Evolutionary conservation across 106 monocot species (phyloP), one percentile per base, ranked within the genome.

Genomic region (Alisma plantagoaquatica): DNA sequence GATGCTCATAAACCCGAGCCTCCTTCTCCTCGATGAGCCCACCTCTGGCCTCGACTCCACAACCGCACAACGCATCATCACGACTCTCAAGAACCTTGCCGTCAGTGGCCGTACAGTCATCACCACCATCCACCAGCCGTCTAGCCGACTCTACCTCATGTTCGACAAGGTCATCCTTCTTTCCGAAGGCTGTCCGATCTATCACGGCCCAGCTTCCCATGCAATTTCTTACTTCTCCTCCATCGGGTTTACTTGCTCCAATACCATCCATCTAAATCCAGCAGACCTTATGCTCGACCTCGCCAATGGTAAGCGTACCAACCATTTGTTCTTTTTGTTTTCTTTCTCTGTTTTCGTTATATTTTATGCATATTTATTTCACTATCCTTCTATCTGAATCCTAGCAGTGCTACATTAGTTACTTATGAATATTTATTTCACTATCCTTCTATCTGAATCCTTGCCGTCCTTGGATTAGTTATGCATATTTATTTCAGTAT

Each of bases 271-370:
- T n/a, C n/a, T n/a, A n/a, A 86, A 86, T 63, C 80, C 86, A 0
- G 86, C 86, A 0, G 86, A 86, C 51, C 70, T 86, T 50, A 45
- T 86, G 51, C 77, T 86, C 27, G 86, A 86, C 56, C 80, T 86
- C 0, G 86, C 86, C 44, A 86, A 86, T 28, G 86, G 86, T 86
- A 67, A 12, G 50, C 49, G n/a, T n/a, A n/a, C n/a, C n/a, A n/a
- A n/a, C n/a, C n/a, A n/a, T n/a, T n/a, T n/a, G n/a, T n/a, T n/a
- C n/a, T n/a, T n/a, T n/a, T n/a, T n/a, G n/a, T n/a, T n/a, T n/a
- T n/a, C n/a, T n/a, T n/a, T n/a, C n/a, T n/a, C n/a, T n/a, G n/a
- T n/a, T n/a, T n/a, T n/a, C n/a, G n/a, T n/a, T n/a, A n/a, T n/a
- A n/a, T n/a, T n/a, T n/a, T n/a, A n/a, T n/a, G n/a, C n/a, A n/a